Conservation (phyloP, 306 rosid species). For the Dicorynia guianensis region DNA sequence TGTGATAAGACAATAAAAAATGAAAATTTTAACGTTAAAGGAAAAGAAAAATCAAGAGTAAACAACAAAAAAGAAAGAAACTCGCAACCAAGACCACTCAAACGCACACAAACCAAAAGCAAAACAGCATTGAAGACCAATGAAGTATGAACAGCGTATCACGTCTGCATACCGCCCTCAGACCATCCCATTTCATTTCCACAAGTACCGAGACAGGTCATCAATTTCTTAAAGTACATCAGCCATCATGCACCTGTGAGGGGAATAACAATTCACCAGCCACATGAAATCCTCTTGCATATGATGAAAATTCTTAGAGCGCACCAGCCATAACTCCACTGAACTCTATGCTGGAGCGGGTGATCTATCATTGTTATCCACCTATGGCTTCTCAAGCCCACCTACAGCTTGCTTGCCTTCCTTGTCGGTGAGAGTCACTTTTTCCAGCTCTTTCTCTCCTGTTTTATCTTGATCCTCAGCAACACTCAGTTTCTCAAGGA, state of each 20-base stretch:
- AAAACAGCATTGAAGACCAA: background rate
- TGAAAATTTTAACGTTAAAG: no score
- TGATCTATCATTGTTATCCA: background rate
- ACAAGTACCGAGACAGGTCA: background rate
- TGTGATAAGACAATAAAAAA: no score
- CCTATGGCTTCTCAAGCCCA: background rate
- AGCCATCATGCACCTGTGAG: background rate
- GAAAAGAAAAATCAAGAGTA: no score
- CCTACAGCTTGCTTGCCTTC: conserved; percentile 10
- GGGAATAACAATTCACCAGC: background rate
- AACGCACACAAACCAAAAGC: no score
- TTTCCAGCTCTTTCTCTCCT: conserved; percentile 1
- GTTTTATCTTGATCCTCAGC: background rate
- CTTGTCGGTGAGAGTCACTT: background rate
- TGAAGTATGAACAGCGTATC: background rate
- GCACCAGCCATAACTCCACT: background rate
- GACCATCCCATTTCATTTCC: background rate
- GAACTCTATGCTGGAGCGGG: background rate
- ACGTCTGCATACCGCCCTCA: background rate
- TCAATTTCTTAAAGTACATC: background rate
- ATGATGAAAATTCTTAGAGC: no score
- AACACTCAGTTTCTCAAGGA: conserved; percentile 11
- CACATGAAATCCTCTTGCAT: background rate
- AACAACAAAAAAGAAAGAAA: background rate
- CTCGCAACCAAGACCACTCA: background rate